phyloP scores from a whole-genome alignment of 1,284 basidiomycete genomes.

The Trichosporon sp. region DNA sequence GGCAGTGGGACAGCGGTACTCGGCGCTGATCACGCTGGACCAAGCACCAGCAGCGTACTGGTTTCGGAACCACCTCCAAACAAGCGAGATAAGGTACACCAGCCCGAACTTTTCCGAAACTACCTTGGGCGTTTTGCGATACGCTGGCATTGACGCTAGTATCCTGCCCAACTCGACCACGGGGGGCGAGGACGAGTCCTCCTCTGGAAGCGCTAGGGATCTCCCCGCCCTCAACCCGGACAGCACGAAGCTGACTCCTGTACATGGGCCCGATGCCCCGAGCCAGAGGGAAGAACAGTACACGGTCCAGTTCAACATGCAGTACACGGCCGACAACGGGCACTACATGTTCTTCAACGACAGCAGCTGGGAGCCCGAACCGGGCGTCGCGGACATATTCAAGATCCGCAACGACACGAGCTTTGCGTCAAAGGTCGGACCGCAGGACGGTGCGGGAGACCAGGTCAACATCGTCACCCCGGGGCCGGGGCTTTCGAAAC shows the following conservation, averaged over 20 bases:
- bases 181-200: no score
- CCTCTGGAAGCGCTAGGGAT: not conserved
- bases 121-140: slow-evolving; percentile 40
- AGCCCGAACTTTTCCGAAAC: slow-evolving; percentile 27
- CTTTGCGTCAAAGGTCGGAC: not conserved
- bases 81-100: slow-evolving; percentile 28
- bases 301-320: slow-evolving; percentile 33
- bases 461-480: slow-evolving; percentile 34
- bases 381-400: slow-evolving; percentile 1
- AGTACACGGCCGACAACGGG: slow-evolving; percentile 32
- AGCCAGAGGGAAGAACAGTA: slow-evolving; percentile 4
- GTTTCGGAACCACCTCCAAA: slow-evolving; percentile 37
- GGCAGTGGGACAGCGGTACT: slow-evolving; percentile 40
- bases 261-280: slow-evolving; percentile 24
- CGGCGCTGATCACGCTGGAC: slow-evolving; percentile 40
- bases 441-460: slow-evolving; percentile 17
- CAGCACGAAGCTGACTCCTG: not conserved
- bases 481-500: slow-evolving; percentile 22
- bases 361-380: slow-evolving; percentile 27
- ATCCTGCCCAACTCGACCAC: slow-evolving; percentile 19
- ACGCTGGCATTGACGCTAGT: slow-evolving; percentile 24
- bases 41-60: slow-evolving; percentile 39
- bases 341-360: slow-evolving; percentile 38
- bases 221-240: slow-evolving; percentile 2
- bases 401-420: not conserved